Percentiles rank a stretch among this genome's conserved stretches.
Conservation (phyloP, 2,329 filamentous ascomycete genomes). For the Claviceps arundinis region DNA sequence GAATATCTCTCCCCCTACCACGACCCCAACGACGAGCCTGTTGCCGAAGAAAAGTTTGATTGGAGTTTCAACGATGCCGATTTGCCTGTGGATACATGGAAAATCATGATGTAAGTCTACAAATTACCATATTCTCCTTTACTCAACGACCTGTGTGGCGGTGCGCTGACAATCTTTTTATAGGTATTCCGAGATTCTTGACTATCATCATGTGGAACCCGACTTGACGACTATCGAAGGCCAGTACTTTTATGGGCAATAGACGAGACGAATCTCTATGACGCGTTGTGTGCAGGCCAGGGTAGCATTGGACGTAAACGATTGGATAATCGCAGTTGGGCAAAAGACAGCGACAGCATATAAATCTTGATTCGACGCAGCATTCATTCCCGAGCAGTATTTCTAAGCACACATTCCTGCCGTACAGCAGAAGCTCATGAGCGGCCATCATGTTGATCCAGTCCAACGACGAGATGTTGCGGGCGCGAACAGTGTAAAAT, state of each 20-base stretch:
- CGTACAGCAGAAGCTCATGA: background rate
- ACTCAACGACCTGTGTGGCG: background rate
- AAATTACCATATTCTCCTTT: background rate
- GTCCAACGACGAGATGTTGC: too few species aligned
- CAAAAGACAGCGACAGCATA: slow-evolving; percentile 5
- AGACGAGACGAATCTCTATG: slow-evolving; percentile 9
- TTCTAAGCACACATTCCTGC: background rate
- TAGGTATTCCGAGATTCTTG: slow-evolving; percentile 98
- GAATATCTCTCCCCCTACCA: slow-evolving; percentile 95
- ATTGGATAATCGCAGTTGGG: slow-evolving; percentile 3
- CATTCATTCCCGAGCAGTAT: too few species aligned
- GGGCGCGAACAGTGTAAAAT: too few species aligned
- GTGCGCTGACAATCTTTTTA: background rate
- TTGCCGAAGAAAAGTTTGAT: slow-evolving; percentile 94
- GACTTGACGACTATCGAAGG: slow-evolving; percentile 25
- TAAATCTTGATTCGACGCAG: background rate
- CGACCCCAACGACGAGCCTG: slow-evolving; percentile 90
- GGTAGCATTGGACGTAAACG: slow-evolving; percentile 3
- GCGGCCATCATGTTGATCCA: slow-evolving; percentile 10
- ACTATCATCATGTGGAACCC: slow-evolving; percentile 88
- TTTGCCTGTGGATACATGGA: slow-evolving; percentile 97
- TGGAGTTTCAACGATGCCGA: slow-evolving; percentile 99
- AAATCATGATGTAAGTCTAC: slow-evolving; percentile 89
- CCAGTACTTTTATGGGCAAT: slow-evolving; percentile 23
- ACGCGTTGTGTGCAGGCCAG: background rate